phyloP scores from a whole-genome alignment of 2,329 filamentous ascomycete species.

The Cercospora citrullina region DNA sequence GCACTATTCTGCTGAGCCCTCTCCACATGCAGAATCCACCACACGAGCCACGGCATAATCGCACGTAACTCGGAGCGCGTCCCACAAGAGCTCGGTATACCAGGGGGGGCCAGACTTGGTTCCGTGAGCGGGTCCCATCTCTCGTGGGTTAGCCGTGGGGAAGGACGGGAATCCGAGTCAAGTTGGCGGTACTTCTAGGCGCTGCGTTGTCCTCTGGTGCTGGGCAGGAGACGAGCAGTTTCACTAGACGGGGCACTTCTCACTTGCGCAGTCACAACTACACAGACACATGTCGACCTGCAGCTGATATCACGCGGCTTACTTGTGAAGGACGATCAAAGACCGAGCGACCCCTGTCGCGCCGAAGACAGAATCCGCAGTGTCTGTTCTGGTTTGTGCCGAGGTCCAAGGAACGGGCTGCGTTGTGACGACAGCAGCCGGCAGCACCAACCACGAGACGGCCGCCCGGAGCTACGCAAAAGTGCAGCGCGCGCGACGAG shows the following conservation, averaged over 20 bases:
- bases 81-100: constrained; percentile 8
- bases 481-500: constrained; percentile 2
- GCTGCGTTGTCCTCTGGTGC: constrained; percentile 1
- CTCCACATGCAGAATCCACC: background rate
- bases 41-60: constrained; percentile 8
- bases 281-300: background rate
- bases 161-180: background rate
- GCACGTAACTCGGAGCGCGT: constrained; percentile 2
- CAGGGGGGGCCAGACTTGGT: constrained; percentile 6
- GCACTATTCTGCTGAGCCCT: background rate
- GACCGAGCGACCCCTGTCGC: background rate
- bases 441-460: background rate
- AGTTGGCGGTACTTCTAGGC: background rate
- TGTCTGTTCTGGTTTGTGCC: background rate
- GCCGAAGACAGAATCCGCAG: constrained; percentile 5
- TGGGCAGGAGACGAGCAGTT: constrained; percentile 6
- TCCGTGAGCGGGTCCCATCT: background rate
- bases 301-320: background rate
- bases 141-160: constrained; percentile 1
- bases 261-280: background rate
- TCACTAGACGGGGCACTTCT: background rate
- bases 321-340: background rate
- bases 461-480: constrained; percentile 2
- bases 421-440: constrained; percentile 1
- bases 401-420: background rate